Evolutionary conservation across 1,284 basidiomycete genomes (phyloP).

Genomic region (Melampsora occidentalis): DNA sequence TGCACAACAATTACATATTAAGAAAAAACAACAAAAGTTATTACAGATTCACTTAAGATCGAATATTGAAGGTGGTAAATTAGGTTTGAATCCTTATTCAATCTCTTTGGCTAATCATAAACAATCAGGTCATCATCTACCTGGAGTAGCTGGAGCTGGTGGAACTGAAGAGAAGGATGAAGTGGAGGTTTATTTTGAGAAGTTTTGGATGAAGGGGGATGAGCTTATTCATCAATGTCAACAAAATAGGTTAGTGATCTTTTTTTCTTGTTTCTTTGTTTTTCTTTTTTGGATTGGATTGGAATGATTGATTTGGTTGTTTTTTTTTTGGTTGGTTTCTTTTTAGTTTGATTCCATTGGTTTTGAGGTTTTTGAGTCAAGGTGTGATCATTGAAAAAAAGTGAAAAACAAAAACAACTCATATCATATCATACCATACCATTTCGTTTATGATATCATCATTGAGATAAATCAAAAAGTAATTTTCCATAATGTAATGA

Average conservation of each 20-base stretch:
- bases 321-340: neutral
- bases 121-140: neutral
- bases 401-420: no score
- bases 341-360: constrained; percentile 52
- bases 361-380: constrained; percentile 51
- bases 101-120: neutral
- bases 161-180: constrained; percentile 37
- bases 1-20: constrained; percentile 25
- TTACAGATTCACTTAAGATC: constrained; percentile 7
- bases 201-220: constrained; percentile 49
- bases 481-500: no score
- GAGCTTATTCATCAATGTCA: constrained; percentile 53
- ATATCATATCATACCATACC: no score
- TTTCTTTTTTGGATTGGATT: neutral
- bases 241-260: constrained; percentile 52
- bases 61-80: constrained; percentile 30
- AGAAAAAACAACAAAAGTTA: constrained; percentile 20
- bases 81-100: constrained; percentile 22
- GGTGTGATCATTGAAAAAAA: constrained; percentile 8
- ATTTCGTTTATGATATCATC: no score
- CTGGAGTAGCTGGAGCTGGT: neutral
- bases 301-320: neutral
- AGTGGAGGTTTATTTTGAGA: constrained; percentile 10
- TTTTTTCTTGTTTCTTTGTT: neutral
- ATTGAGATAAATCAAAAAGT: no score